phyloP scores from a whole-genome alignment of 192 early-diverging fungal genomes.

The Coemansia sp. region DNA sequence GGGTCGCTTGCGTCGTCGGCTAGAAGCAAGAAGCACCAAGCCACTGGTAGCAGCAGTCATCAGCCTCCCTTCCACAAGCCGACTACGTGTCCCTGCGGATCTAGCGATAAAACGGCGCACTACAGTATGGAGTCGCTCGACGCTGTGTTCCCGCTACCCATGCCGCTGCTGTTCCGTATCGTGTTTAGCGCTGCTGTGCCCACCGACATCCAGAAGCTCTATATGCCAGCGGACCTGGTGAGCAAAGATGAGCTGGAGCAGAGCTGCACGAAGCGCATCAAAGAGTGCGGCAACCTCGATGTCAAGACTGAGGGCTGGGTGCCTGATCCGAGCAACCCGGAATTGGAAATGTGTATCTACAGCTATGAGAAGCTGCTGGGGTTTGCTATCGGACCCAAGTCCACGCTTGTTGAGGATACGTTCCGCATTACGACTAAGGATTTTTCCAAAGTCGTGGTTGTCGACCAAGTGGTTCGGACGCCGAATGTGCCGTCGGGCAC shows the following conservation, averaged over 20 bases:
- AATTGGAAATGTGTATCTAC: slow-evolving; percentile 43
- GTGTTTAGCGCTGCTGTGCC: slow-evolving; percentile 48
- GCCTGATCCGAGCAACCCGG: slow-evolving; percentile 30
- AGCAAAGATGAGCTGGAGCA: slow-evolving; percentile 25
- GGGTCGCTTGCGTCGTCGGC: slow-evolving; percentile 6
- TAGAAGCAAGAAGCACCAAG: slow-evolving; percentile 12
- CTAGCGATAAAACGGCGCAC: slow-evolving; percentile 27
- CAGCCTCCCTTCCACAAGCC: slow-evolving; percentile 30
- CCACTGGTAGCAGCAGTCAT: neutral
- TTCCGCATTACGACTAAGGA: slow-evolving; percentile 33
- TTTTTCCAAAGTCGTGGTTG: slow-evolving; percentile 37
- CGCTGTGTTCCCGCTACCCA: slow-evolving; percentile 45
- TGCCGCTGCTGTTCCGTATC: slow-evolving; percentile 50
- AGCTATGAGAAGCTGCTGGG: slow-evolving; percentile 55
- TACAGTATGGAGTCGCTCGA: slow-evolving; percentile 47
- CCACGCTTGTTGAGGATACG: slow-evolving; percentile 45
- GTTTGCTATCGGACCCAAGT: slow-evolving; percentile 57
- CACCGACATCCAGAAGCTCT: slow-evolving; percentile 18
- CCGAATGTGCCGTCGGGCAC: slow-evolving; percentile 57
- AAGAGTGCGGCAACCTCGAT: slow-evolving; percentile 36
- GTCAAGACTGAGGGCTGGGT: slow-evolving; percentile 54
- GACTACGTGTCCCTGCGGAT: slow-evolving; percentile 45
- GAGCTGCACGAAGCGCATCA: slow-evolving; percentile 46
- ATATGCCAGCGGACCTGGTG: slow-evolving; percentile 25
- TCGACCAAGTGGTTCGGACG: slow-evolving; percentile 51